Evolutionary conservation across 2,329 filamentous ascomycete genomes (phyloP).

Genomic region (Xylaria sp.): DNA sequence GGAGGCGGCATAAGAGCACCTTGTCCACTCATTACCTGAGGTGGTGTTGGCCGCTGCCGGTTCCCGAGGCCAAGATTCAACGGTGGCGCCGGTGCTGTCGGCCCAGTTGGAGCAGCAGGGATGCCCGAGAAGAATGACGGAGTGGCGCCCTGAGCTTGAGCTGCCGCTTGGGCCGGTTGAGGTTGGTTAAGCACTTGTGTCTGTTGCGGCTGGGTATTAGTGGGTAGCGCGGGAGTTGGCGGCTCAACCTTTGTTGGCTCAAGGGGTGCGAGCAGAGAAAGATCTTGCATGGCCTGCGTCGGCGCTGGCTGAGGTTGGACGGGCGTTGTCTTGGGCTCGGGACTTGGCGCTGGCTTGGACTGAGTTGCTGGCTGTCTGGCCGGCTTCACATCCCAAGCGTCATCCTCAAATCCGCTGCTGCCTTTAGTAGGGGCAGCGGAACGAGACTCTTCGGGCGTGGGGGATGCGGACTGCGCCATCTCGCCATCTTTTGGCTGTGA

Average conservation of each 20-base stretch:
- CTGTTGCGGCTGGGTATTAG: slow-evolving; percentile 42
- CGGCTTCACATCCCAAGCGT: slow-evolving; percentile 96
- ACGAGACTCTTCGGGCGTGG: slow-evolving; percentile 36
- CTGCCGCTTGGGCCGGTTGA: slow-evolving; percentile 44
- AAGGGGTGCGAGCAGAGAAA: slow-evolving; percentile 60
- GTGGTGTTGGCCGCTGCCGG: slow-evolving; percentile 73
- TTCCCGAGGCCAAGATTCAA: slow-evolving; percentile 52
- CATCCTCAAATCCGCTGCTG: slow-evolving; percentile 76
- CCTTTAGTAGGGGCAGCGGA: slow-evolving; percentile 42
- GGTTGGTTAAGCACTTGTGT: slow-evolving; percentile 41
- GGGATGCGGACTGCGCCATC: slow-evolving; percentile 49
- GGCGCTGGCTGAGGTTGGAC: slow-evolving; percentile 39
- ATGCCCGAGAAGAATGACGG: slow-evolving; percentile 62
- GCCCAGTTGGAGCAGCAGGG: slow-evolving; percentile 43
- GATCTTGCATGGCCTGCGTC: slow-evolving; percentile 55
- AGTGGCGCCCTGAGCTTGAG: slow-evolving; percentile 59
- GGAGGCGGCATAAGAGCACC: slow-evolving; percentile 75
- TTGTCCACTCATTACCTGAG: slow-evolving; percentile 64
- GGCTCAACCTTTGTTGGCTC: slow-evolving; percentile 53
- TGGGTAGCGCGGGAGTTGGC: slow-evolving; percentile 40
- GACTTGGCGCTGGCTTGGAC: slow-evolving; percentile 60
- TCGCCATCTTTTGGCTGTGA: slow-evolving; percentile 62
- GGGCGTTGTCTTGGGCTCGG: slow-evolving; percentile 55
- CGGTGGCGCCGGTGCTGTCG: slow-evolving; percentile 50
- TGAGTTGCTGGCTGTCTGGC: slow-evolving; percentile 60